Evolutionary conservation across 2,329 filamentous ascomycete genomes (phyloP).

Genomic region (Arthrobotrys megalospora): DNA sequence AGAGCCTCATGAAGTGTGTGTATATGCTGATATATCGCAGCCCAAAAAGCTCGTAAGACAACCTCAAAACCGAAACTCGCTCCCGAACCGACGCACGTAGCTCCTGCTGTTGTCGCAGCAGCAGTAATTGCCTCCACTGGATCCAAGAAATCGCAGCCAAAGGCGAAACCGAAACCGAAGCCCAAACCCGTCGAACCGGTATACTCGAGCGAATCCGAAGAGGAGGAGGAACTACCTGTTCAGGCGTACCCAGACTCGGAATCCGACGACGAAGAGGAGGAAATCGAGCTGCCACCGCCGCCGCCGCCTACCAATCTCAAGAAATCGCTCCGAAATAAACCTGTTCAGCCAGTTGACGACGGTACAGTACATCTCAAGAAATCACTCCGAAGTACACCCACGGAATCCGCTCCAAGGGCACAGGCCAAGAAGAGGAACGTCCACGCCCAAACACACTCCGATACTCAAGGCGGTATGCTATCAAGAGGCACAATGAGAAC

Average conservation of each 20-base stretch:
- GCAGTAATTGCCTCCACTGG: constrained; percentile 25
- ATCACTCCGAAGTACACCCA: constrained; percentile 34
- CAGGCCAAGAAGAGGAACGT: constrained; percentile 48
- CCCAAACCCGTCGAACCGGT: constrained; percentile 49
- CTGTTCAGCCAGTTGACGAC: constrained; percentile 4
- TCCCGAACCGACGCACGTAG: constrained; percentile 1
- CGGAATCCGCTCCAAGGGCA: constrained; percentile 19
- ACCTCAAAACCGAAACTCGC: constrained; percentile 33
- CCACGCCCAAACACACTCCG: constrained; percentile 44
- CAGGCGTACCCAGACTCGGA: neutral
- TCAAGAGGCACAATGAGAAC: constrained; percentile 52
- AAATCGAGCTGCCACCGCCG: neutral
- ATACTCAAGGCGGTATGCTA: constrained; percentile 57
- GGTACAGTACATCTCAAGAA: constrained; percentile 41
- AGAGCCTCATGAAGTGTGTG: neutral
- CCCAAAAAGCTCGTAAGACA: constrained; percentile 33
- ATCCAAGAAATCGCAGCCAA: constrained; percentile 35
- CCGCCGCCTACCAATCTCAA: constrained; percentile 21
- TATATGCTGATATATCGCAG: neutral
- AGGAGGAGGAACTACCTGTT: constrained; percentile 25
- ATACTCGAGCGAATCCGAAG: constrained; percentile 41
- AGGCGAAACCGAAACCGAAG: constrained; percentile 47
- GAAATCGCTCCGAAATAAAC: constrained; percentile 43
- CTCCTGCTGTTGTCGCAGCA: constrained; percentile 26
- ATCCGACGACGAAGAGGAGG: constrained; percentile 32